A percentile compares a stretch with the other conserved stretches of the same genome.
phyloP scores from a whole-genome alignment of 2,329 filamentous ascomycete species.

The Fusarium sp. region DNA sequence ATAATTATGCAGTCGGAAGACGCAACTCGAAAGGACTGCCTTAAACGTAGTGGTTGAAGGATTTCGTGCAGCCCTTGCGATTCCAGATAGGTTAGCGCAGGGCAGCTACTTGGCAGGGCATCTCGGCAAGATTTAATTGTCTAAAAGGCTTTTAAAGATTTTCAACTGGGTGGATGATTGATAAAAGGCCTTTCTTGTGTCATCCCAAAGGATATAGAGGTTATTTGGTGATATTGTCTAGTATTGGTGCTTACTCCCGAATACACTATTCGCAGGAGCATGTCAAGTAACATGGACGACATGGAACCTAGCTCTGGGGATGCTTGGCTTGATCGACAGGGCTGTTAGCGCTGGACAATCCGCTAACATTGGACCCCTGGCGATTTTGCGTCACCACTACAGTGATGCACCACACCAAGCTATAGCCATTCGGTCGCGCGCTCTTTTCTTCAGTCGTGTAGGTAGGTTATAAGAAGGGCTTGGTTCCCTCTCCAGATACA shows the following conservation, averaged over 20 bases:
- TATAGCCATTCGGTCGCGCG: too few species aligned
- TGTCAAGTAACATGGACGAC: too few species aligned
- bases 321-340: background rate
- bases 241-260: background rate
- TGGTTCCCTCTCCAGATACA: background rate
- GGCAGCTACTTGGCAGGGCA: background rate
- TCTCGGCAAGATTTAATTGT: background rate
- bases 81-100: background rate
- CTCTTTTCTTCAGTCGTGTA: background rate
- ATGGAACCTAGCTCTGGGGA: background rate
- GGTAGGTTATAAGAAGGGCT: background rate
- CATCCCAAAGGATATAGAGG: too few species aligned
- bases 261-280: too few species aligned
- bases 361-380: background rate
- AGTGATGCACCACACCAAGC: background rate
- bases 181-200: too few species aligned
- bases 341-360: background rate
- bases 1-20: background rate
- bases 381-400: background rate
- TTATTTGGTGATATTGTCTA: background rate
- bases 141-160: too few species aligned
- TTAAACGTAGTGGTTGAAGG: background rate
- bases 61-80: background rate
- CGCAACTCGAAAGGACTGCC: conserved; percentile 1
- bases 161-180: too few species aligned